phyloP scores from a whole-genome alignment of 108 stramenopile genomes.

The Conticribra weissflogii region DNA sequence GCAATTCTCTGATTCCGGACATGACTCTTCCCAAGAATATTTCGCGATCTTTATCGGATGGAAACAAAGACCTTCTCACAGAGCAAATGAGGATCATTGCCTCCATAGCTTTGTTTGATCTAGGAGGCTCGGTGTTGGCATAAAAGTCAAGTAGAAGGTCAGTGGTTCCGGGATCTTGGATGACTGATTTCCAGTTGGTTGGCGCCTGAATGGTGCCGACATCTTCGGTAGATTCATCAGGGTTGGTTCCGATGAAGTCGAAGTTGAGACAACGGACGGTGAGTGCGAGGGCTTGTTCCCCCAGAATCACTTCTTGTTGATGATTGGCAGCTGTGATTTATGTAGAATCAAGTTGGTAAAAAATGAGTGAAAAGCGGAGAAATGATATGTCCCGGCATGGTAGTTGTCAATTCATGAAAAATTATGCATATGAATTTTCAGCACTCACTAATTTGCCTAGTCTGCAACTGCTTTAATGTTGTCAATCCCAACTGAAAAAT shows the following conservation, averaged over 20 bases:
- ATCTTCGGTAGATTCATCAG: slow-evolving; percentile 97
- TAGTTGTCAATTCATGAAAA: too few relatives aligned
- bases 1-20: slow-evolving; percentile 85
- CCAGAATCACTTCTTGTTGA: slow-evolving; percentile 78
- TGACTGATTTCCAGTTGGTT: slow-evolving; percentile 87
- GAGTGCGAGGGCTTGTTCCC: slow-evolving; percentile 88
- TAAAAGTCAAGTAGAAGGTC: slow-evolving; percentile 94
- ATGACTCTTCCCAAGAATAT: slow-evolving; percentile 90
- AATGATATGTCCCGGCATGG: too few relatives aligned
- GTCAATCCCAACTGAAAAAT: slow-evolving; percentile 94
- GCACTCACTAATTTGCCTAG: slow-evolving; percentile 77
- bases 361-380: slow-evolving; percentile 5
- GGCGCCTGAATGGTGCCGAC: slow-evolving; percentile 98
- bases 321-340: slow-evolving; percentile 70
- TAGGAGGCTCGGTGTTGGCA: slow-evolving; percentile 93
- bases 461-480: slow-evolving; percentile 92
- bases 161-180: slow-evolving; percentile 89
- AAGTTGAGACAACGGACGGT: slow-evolving; percentile 90
- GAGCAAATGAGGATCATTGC: slow-evolving; percentile 88
- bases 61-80: slow-evolving; percentile 92
- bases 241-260: slow-evolving; percentile 99
- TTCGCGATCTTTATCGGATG: slow-evolving; percentile 93
- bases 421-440: not conserved
- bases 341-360: too few relatives aligned
- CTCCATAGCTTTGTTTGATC: slow-evolving; percentile 91